A percentile compares a stretch with the other conserved stretches of the same genome.
These are phyloP conservation scores for Hymenoscyphus fructigenus DNA, from an alignment of 2,329 filamentous ascomycete genomes.

Conservation along the genomic window DNA sequence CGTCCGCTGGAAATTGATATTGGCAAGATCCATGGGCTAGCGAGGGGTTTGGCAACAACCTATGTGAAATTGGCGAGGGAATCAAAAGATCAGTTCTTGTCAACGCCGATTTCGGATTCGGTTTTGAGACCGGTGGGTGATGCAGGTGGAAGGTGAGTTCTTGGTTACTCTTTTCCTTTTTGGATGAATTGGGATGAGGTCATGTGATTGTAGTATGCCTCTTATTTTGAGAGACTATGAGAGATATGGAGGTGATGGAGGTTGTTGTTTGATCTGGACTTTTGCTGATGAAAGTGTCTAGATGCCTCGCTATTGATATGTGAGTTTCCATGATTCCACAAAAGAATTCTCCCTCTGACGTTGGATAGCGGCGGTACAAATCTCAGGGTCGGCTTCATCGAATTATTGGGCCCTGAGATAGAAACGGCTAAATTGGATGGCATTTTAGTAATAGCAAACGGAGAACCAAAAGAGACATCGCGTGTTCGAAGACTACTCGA, in stretches of 20 bases:
- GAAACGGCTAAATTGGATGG: slow-evolving; percentile 8
- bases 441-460: slow-evolving; percentile 5
- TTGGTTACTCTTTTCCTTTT: slow-evolving; percentile 11
- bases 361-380: slow-evolving; percentile 63
- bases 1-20: slow-evolving; percentile 50
- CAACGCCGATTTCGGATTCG: slow-evolving; percentile 60
- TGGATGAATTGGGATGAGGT: neutral
- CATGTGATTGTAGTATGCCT: slow-evolving; percentile 6
- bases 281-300: slow-evolving; percentile 36
- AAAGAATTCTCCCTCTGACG: slow-evolving; percentile 27
- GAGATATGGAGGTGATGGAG: neutral
- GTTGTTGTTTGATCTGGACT: slow-evolving; percentile 4
- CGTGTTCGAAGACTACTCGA: slow-evolving; percentile 54
- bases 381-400: slow-evolving; percentile 65
- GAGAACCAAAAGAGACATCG: slow-evolving; percentile 14
- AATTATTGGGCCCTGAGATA: slow-evolving; percentile 46
- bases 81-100: slow-evolving; percentile 56
- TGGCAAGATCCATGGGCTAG: slow-evolving; percentile 46
- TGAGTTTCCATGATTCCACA: slow-evolving; percentile 41
- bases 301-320: slow-evolving; percentile 65
- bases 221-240: neutral
- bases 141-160: slow-evolving; percentile 49
- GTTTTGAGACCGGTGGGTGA: slow-evolving; percentile 50
- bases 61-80: slow-evolving; percentile 53
- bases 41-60: slow-evolving; percentile 46